phyloP scores from a whole-genome alignment of 805 yeast genomes.

The Cyberlindnera xishuangbannaensis region DNA sequence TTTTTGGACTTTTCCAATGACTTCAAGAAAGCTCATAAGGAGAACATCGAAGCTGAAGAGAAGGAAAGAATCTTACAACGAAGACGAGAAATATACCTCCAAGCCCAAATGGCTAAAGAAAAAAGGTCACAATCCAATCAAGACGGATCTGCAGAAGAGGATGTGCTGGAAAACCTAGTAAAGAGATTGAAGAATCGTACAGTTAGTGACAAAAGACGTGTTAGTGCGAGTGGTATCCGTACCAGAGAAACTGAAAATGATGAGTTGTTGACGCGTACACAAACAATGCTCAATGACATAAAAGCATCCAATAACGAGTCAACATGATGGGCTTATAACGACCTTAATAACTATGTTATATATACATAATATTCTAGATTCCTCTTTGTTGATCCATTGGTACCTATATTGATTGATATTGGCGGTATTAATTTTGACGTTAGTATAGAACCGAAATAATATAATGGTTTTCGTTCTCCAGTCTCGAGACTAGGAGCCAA shows the following conservation, averaged over 20 bases:
- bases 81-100: slow-evolving; percentile 51
- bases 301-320: slow-evolving; percentile 5
- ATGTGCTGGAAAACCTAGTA: slow-evolving; percentile 76
- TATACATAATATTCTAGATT: not conserved
- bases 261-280: slow-evolving; percentile 22
- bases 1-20: slow-evolving; percentile 75
- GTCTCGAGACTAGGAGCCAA: no score
- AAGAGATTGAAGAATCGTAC: slow-evolving; percentile 83
- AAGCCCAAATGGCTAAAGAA: slow-evolving; percentile 21
- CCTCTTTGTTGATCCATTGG: no score
- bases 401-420: no score
- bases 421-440: no score
- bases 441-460: no score
- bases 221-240: slow-evolving; percentile 13
- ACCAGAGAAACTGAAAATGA: slow-evolving; percentile 10
- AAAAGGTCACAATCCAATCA: slow-evolving; percentile 9
- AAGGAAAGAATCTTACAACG: slow-evolving; percentile 73
- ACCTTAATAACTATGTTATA: no score
- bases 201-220: slow-evolving; percentile 32
- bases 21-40: slow-evolving; percentile 73
- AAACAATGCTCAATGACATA: slow-evolving; percentile 23
- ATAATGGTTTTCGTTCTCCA: no score
- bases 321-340: slow-evolving; percentile 1
- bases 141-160: slow-evolving; percentile 12
- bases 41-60: slow-evolving; percentile 76